Base-by-base conservation (phyloP, 257 asterid species). In the Buddleja alternifolia region DNA sequence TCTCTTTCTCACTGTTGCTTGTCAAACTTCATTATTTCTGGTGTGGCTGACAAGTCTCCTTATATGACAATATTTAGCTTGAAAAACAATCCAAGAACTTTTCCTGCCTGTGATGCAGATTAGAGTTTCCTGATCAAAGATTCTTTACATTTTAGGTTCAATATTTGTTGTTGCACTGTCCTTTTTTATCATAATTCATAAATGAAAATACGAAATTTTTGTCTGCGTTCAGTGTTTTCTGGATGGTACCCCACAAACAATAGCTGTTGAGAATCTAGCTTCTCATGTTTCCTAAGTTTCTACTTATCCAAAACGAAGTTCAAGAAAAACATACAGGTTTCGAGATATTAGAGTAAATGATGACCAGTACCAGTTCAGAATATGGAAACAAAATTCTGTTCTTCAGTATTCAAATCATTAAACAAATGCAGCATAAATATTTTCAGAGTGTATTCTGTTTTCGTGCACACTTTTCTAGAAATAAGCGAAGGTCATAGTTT, bases 21-120 rank as follows among this genome's bases (percentile, higher is more conserved):
- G 6, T 29, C 60, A 32, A 52, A 60, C 52, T 57, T 21, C 10
- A 12, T 25, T 2, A 8, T 58, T 44, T 32, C 25, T 62, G 40
- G 10, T 44, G 37, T 58, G 60, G 46, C 25, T 15, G 11, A 21
- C 54, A 32, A 29, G 4, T 6, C 11, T 48, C 46, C 15, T 48
- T 69, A 56, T 48, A 46, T 57, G 41, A 45, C 19, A 36, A 29
- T 5, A 29, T n/a, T 29, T 29, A 29, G 34, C 34, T 29, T 21
- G 32, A 3, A 34, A 59, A 60, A 6, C n/a, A 46, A 40, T 19
- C 40, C 24, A 57, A 25, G 48, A 64, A 19, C 25, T 63, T 11
- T 51, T 54, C 60, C 54, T 69, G 6, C 65, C 58, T 24, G 46
- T 62, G 52, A 16, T 50, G 63, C 69, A 37, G 7, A 25, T 68